Evolutionary conservation across 169 alveolate species (phyloP).

Genomic region (Amoebophrya sp.): DNA sequence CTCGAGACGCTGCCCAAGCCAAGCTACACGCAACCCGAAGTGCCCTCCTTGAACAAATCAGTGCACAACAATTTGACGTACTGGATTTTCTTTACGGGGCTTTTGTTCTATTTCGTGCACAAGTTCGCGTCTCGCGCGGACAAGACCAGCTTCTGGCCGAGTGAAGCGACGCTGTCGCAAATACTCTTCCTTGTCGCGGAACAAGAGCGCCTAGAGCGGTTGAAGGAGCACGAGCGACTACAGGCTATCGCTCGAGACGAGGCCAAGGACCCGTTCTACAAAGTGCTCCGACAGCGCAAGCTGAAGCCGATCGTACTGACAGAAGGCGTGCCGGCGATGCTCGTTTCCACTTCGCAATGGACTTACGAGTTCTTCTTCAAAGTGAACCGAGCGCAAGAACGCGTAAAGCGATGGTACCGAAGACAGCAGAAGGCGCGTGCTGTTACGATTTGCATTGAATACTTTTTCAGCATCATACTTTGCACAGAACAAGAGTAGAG

Average conservation of each 20-base stretch:
- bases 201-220: neutral
- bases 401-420: neutral
- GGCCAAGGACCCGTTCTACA: neutral
- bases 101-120: neutral
- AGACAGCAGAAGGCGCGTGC: neutral
- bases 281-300: neutral
- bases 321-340: neutral
- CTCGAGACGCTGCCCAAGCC: slow-evolving; percentile 6
- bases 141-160: neutral
- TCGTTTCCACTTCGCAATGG: neutral
- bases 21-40: neutral
- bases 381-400: neutral
- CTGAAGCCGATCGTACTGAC: neutral
- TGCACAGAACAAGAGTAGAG: too few species aligned
- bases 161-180: neutral
- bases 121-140: neutral
- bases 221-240: neutral
- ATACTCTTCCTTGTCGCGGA: neutral
- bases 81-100: neutral
- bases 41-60: neutral
- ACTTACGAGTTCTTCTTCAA: neutral
- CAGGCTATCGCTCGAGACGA: neutral
- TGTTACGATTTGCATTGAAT: too few species aligned
- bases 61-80: neutral
- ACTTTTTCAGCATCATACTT: too few species aligned